Percentiles rank a stretch among this genome's conserved stretches.
phyloP scores from a whole-genome alignment of 1,284 basidiomycete genomes.

The Trichosporon sp. region DNA sequence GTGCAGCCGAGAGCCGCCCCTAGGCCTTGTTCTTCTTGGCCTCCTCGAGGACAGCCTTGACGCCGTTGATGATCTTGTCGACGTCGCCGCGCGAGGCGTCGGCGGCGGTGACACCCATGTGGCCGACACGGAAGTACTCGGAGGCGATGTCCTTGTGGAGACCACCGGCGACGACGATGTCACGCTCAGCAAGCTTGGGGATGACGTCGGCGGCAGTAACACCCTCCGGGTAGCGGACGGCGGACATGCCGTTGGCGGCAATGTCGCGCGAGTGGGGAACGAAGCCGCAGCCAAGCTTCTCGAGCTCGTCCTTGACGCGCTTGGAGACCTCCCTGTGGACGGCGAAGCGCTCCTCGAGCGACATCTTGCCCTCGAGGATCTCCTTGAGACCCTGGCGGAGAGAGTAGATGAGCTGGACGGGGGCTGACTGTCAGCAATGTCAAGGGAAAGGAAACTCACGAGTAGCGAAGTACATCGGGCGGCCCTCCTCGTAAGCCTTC shows the following conservation, averaged over 20 bases:
- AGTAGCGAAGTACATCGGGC: constrained; percentile 81
- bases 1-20: constrained; percentile 4
- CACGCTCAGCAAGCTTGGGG: constrained; percentile 57
- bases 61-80: constrained; percentile 64
- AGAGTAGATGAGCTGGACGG: constrained; percentile 90
- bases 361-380: constrained; percentile 61
- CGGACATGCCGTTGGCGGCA: constrained; percentile 92
- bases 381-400: constrained; percentile 72
- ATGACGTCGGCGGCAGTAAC: constrained; percentile 67
- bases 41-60: constrained; percentile 58
- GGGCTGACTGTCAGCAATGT: constrained; percentile 44
- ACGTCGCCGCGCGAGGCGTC: constrained; percentile 68
- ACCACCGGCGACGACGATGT: constrained; percentile 82
- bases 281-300: constrained; percentile 65
- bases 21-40: constrained; percentile 20
- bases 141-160: constrained; percentile 84
- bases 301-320: constrained; percentile 68
- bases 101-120: constrained; percentile 84
- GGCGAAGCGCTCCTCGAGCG: constrained; percentile 74
- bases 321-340: constrained; percentile 69
- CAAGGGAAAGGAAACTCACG: constrained; percentile 46
- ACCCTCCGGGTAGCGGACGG: constrained; percentile 72
- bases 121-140: constrained; percentile 56
- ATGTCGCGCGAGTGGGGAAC: constrained; percentile 61
- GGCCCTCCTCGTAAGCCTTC: constrained; percentile 64